Base-by-base conservation (phyloP, 495 filamentous ascomycete species). In the Zalerion maritima region DNA sequence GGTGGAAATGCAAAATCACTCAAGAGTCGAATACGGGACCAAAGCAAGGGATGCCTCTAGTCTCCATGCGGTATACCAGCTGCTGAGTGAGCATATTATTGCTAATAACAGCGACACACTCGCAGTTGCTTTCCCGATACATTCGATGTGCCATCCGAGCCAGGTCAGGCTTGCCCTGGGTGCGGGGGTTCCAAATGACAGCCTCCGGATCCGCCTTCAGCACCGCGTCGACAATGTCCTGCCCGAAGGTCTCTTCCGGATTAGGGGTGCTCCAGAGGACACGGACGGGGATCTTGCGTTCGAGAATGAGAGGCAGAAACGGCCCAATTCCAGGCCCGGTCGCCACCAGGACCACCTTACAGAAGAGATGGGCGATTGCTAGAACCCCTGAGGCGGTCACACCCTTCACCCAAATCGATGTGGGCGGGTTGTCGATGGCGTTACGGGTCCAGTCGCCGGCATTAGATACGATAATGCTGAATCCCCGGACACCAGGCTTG, bases 1-100 rank as follows among this genome's bases (percentile, higher is more conserved):
- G n/a, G n/a, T n/a, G n/a, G n/a, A n/a, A n/a, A n/a, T n/a, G n/a
- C n/a, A n/a, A n/a, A n/a, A n/a, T 34, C 25, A 26, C 18, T 62
- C 51, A 81, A 19, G 73, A 78, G 54, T 83, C 78, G 46, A 75
- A 83, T 41, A 83, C 75, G 9, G 77, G 67, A 10, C 75, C 78
- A 52, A 64, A 81, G 7, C 75, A 75, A 16, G 72, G 66, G 20
- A 78, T 50, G 1, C 74, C 72, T 31, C 67, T 55, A 18, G 57
- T 59, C 50, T 83, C 75, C 32, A 83, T 54, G 21, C 65, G 67
- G 51, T 71, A 77, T 3, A 78, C 70, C 7, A 80, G 52, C 41
- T 64, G 62, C 36, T 58, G 57, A 22, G 77, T 81, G 26, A 78
- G 49, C 29, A 47, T 58, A 27, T 69, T 69, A 48, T 83, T 83